Base-by-base conservation (phyloP, 1,139 yeast species). In the Nakaseomyces kungkrabaensis region DNA sequence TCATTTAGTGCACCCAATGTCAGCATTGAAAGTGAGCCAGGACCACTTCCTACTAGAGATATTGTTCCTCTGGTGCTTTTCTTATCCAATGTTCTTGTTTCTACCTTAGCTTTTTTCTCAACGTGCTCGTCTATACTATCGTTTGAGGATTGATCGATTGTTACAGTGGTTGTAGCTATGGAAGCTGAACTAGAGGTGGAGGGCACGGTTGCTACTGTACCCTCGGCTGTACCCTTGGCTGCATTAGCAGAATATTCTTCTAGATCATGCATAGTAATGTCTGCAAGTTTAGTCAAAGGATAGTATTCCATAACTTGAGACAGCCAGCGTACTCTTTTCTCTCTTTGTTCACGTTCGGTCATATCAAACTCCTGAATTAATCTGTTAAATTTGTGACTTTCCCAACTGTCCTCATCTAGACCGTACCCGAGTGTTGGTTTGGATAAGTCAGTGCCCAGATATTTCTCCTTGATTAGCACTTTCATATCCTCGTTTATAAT, bases 281-380 rank as follows among this genome's bases (percentile, higher is more conserved):
- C 57, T 1, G 82, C 82, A 38, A 90, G 72, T 58, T 79, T 75
- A 5, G 72, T 68, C 48, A 90, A 71, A 3, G 98, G 98, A 62
- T 81, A 90, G 64, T 90, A 90, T 63, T 90, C 97, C 47, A 90
- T 94, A 47, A 90, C 78, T 62, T 90, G 97, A 1, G 90, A 79
- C 50, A 90, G 71, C 95, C 96, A 92, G 58, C 95, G 74, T 41
- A 87, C 74, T 56, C 95, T 71, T 61, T 80, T 82, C 31, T 73
- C 63, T 53, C 77, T 79, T 59, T 75, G 73, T 58, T 78, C 78
- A 41, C 74, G 73, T 43, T 70, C 72, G 0, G 76, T 71, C 75
- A 76, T 76, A 50, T 74, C 73, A 59, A 78, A 79, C 58, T 83
- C 90, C 37, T 76, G 71, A 6, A 85, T 81, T 43, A 86, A 72